Percentiles rank a stretch among this genome's conserved stretches.
Evolutionary conservation across 108 stramenopile genomes (phyloP).

Genomic region (Chaetoceros tenuissimus): DNA sequence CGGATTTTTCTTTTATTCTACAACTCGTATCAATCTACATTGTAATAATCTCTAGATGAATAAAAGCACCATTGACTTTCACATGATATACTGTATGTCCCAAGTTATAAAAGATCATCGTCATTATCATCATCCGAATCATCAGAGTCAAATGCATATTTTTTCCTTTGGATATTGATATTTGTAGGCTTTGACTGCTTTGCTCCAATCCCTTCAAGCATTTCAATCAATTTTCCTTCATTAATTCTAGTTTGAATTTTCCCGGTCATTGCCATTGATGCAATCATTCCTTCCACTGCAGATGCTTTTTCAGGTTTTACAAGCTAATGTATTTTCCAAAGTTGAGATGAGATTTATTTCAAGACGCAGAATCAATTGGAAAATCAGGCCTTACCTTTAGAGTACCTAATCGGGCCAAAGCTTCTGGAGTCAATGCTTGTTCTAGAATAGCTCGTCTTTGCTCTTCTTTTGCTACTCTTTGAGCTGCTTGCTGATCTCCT

Average conservation of each 20-base stretch:
- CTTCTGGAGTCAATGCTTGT: constrained; percentile 70
- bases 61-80: no score
- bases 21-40: no score
- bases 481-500: neutral
- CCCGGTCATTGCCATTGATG: constrained; percentile 68
- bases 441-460: constrained; percentile 67
- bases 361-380: neutral
- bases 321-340: constrained; percentile 15
- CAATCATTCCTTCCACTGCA: constrained; percentile 49
- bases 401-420: constrained; percentile 63
- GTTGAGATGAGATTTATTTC: neutral
- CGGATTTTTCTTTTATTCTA: no score
- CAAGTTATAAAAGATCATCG: constrained; percentile 39
- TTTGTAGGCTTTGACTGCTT: constrained; percentile 18
- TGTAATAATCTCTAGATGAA: no score
- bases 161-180: constrained; percentile 79
- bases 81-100: no score
- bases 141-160: constrained; percentile 83
- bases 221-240: constrained; percentile 76
- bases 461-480: constrained; percentile 15
- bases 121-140: constrained; percentile 71
- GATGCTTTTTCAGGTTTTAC: constrained; percentile 58
- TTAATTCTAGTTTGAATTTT: constrained; percentile 70
- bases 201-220: constrained; percentile 66
- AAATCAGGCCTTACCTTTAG: constrained; percentile 38